Conservation (phyloP, 306 rosid genomes). For the Abrus pulchellus region DNA sequence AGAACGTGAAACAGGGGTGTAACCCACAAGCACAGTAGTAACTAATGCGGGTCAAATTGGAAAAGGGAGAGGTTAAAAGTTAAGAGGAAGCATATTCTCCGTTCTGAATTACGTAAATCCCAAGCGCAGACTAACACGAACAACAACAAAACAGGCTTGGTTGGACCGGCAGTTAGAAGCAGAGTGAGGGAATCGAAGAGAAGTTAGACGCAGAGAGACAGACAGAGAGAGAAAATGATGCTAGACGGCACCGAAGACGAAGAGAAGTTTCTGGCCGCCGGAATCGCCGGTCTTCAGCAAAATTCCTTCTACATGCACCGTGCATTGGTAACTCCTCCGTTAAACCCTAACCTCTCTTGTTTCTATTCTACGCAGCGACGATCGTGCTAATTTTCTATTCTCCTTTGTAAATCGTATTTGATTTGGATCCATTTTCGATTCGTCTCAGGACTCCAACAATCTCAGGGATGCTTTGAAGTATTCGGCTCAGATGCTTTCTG, state of each 20-base stretch:
- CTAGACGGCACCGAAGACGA: slow-evolving; percentile 87
- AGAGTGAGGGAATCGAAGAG: slow-evolving; percentile 28
- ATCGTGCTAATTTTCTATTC: slow-evolving; percentile 34
- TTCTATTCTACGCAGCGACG: slow-evolving; percentile 23
- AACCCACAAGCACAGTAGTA: no score
- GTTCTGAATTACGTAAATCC: slow-evolving; percentile 13
- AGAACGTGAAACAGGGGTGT: no score
- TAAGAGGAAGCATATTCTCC: neutral
- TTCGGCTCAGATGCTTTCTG: slow-evolving; percentile 99
- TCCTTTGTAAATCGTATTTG: neutral
- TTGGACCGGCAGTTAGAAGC: slow-evolving; percentile 46
- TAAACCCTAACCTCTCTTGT: slow-evolving; percentile 38
- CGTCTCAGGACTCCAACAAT: slow-evolving; percentile 86
- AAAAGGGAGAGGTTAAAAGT: no score
- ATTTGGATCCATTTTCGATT: slow-evolving; percentile 41
- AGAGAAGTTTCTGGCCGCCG: slow-evolving; percentile 95
- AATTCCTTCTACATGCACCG: slow-evolving; percentile 99
- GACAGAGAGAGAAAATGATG: slow-evolving; percentile 57
- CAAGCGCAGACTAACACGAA: slow-evolving; percentile 23
- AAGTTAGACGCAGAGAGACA: slow-evolving; percentile 28
- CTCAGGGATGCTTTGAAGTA: slow-evolving; percentile 93
- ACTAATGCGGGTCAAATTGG: no score
- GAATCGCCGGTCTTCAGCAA: slow-evolving; percentile 97
- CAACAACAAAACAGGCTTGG: slow-evolving; percentile 11
- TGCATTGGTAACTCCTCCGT: slow-evolving; percentile 73